Evolutionary conservation across 108 stramenopile genomes (phyloP), one percentile per base, ranked within the genome.

Genomic region (Bacterosira constricta): DNA sequence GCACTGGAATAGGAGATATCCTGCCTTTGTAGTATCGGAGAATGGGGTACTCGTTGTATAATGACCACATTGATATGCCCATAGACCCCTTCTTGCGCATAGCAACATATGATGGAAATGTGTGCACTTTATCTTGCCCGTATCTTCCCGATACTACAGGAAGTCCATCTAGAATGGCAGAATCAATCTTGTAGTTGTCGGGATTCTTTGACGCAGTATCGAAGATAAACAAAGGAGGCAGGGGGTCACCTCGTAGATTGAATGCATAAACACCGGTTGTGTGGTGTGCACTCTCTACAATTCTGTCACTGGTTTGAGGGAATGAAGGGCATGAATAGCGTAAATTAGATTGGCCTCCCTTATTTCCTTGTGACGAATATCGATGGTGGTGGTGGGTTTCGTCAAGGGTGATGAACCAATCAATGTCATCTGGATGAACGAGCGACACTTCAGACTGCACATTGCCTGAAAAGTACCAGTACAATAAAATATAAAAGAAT

Each of bases 181-280:
- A 18, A 49, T 49, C 47, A 18, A 49, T 49, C 15, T 10, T 6
- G 47, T 11, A 49, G 17, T 49, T 49, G 6, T 27, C 10, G 15
- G 15, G 21, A 38, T 58, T 6, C n/a, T 35, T 6, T n/a, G 56
- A n/a, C 6, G 10, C 15, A 6, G 56, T 21, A 5, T 58, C 56
- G 26, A 37, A 58, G 6, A 58, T 58, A 23, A 25, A 58, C 12
- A 58, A 17, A 6, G 56, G 56, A n/a, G 56, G 56, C 56, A 58
- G 13, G 6, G 9, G 6, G 6, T 58, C 56, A 58, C 15, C n/a
- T n/a, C n/a, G 12, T n/a, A 23, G 35, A 37, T 35, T 38, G 17
- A 23, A 25, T 58, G 56, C n/a, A 58, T 58, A 58, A 21, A 35
- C 32, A 38, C 56, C n/a, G n/a, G 56, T 58, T 13, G 25, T 58